A percentile compares a stretch with the other conserved stretches of the same genome.
phyloP scores from a whole-genome alignment of 148 eudicot genomes.

The Amaranthus palmeri region DNA sequence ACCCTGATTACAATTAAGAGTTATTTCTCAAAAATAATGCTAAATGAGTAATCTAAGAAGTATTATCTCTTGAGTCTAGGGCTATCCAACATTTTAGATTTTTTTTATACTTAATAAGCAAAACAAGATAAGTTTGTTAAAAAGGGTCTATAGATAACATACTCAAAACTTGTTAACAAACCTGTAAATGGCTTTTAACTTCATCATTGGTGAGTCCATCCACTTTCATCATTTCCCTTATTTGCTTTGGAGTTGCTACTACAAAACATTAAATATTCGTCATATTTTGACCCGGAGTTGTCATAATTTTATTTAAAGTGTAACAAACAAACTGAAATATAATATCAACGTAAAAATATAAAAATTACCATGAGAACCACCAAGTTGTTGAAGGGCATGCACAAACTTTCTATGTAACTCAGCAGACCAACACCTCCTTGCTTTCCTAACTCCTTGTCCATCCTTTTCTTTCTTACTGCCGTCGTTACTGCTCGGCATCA shows the following conservation, averaged over 20 bases:
- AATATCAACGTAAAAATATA: background rate
- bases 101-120: no score
- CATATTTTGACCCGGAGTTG: no score
- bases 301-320: no score
- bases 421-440: conserved; percentile 86
- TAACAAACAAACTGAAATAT: no score
- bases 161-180: conserved; percentile 20
- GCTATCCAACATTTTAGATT: no score
- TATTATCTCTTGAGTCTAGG: no score
- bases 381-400: conserved; percentile 50
- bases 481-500: background rate
- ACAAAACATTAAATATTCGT: conserved; percentile 16
- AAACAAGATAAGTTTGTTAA: no score
- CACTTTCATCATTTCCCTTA: conserved; percentile 87
- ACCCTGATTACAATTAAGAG: no score
- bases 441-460: conserved; percentile 36
- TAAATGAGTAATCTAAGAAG: no score
- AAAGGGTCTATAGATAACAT: no score
- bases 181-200: conserved; percentile 98
- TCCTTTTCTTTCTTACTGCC: conserved; percentile 40
- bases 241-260: conserved; percentile 97
- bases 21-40: no score
- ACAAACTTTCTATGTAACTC: conserved; percentile 58
- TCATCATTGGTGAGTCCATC: conserved; percentile 99
- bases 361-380: conserved; percentile 78